Base-by-base conservation (phyloP, 148 eudicot genomes). In the Rhododendron vialii region DNA sequence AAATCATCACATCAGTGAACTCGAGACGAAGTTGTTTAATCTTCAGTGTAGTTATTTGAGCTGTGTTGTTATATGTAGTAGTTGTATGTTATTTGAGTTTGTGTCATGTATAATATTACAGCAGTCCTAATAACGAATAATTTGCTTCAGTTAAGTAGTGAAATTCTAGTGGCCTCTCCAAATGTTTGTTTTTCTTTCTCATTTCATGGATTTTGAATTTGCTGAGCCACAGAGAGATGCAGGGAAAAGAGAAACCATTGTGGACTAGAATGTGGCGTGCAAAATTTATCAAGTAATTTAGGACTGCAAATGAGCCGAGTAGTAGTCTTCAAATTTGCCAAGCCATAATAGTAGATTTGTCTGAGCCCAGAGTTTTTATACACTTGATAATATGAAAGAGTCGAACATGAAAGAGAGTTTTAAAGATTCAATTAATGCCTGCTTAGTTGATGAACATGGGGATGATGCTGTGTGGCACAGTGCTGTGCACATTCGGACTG, bases 11-110 rank as follows among this genome's bases (percentile, higher is more conserved):
- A 30, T 69, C 75, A 30, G 36, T 69, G 75, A 65, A 65, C 76
- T 41, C 14, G 77, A 24, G 14, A 61, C 28, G 51, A 14, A 63
- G 47, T 61, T n/a, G 13, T 43, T 26, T 26, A 43, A 26, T 63
- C 30, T 83, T 65, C 76, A 45, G 17, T 83, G 84, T 83, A 83
- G 84, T 83, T 83, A 14, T 82, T 18, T n/a, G 55, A 35, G 33
- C 26, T 22, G 84, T 82, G 71, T 81, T 36, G 76, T 38, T 82
- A 36, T 35, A 15, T 82, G 41, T 13, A 12, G 75, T 11, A 26
- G 75, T 28, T 69, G 18, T 82, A 55, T 81, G 69, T 35, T 65
- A 35, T 36, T 36, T 11, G 55, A 11, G 75, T 48, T 38, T 41
- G 53, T 43, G 14, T 65, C 12, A 22, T 11, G 50, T 82, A 57